Conservation (phyloP, 148 eudicot genomes). For the Euryodendron excelsum region DNA sequence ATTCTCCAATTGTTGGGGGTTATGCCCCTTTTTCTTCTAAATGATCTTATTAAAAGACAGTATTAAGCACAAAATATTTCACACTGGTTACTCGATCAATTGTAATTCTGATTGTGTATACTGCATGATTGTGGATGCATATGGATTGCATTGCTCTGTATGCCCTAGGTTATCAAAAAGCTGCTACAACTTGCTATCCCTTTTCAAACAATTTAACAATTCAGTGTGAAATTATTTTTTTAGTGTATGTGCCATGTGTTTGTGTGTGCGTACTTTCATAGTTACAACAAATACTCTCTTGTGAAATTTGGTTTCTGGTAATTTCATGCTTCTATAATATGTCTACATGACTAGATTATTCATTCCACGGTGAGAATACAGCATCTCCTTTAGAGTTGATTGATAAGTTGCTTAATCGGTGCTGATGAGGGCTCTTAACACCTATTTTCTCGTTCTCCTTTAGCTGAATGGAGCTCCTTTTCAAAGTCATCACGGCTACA, state of each 20-base stretch:
- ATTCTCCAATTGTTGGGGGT: too few species aligned
- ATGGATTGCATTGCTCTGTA: neutral
- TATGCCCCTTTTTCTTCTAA: neutral
- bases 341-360: neutral
- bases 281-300: neutral
- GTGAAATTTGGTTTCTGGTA: neutral
- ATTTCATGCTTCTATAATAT: neutral
- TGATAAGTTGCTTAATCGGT: neutral
- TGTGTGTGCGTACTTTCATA: neutral
- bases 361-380: neutral
- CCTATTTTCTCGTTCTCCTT: neutral
- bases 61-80: neutral
- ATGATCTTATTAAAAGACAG: neutral
- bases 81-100: neutral
- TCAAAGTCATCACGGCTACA: conserved; percentile 50
- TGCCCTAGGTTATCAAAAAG: neutral
- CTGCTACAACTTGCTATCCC: neutral
- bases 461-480: conserved; percentile 62
- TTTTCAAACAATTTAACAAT: neutral
- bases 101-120: neutral
- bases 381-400: neutral
- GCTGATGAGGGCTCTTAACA: neutral
- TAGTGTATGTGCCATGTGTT: neutral
- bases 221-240: neutral
- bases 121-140: neutral